Evolutionary conservation across 2,329 filamentous ascomycete species (phyloP).

Genomic region (Orbilia blumenaviensis): DNA sequence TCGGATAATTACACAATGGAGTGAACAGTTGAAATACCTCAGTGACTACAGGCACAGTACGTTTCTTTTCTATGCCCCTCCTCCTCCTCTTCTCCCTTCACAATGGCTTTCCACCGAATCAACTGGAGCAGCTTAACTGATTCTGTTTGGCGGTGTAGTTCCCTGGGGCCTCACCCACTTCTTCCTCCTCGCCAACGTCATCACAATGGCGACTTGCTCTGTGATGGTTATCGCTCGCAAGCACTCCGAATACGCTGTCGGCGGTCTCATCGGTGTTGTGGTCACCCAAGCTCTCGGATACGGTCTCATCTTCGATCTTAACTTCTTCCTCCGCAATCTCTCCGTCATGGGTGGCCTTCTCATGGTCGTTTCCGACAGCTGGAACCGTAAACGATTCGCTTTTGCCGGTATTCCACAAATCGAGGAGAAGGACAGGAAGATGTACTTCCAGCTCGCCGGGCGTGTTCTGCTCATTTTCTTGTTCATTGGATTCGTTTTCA

Average conservation of each 20-base stretch:
- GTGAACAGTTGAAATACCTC: constrained; percentile 90
- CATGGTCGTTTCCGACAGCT: constrained; percentile 98
- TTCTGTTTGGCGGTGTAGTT: constrained; percentile 67
- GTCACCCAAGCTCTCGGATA: constrained; percentile 94
- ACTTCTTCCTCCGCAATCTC: constrained; percentile 99
- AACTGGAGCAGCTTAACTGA: background rate
- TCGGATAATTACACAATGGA: constrained; percentile 97
- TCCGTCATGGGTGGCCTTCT: constrained; percentile 96
- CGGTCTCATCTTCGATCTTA: constrained; percentile 97
- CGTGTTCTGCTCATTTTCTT: constrained; percentile 96
- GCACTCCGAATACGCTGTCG: constrained; percentile 91
- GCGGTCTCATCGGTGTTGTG: constrained; percentile 88
- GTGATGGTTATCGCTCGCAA: constrained; percentile 88
- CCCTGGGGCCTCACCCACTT: constrained; percentile 86
- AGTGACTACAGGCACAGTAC: constrained; percentile 92
- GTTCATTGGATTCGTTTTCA: constrained; percentile 95
- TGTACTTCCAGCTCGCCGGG: constrained; percentile 99
- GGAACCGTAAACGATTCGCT: constrained; percentile 96
- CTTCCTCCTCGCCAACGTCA: constrained; percentile 89
- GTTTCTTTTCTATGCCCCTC: constrained; percentile 62
- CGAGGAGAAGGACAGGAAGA: constrained; percentile 99
- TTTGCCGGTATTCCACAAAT: constrained; percentile 92
- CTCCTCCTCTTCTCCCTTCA: background rate
- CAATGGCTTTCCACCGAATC: background rate
- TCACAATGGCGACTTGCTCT: constrained; percentile 86